phyloP scores from a whole-genome alignment of 2,329 filamentous ascomycete species.

The Tympanopsis confertula region DNA sequence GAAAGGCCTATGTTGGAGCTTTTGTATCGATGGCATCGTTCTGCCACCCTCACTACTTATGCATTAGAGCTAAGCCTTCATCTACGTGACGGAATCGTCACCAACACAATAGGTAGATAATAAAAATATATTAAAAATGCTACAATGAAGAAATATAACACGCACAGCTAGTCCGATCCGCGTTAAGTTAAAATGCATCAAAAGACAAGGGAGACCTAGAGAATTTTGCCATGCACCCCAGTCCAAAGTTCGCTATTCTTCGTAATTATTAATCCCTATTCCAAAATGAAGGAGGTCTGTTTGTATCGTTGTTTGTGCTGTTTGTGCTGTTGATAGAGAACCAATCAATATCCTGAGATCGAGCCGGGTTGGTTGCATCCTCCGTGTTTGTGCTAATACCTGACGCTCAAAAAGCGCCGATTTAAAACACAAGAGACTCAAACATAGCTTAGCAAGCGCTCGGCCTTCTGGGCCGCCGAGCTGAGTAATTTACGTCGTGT shows the following conservation, averaged over 20 bases:
- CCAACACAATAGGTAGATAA: neutral
- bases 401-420: neutral
- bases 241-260: too few species aligned
- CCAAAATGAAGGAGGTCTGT: neutral
- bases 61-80: neutral
- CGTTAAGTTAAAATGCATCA: neutral
- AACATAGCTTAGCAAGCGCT: neutral
- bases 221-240: too few species aligned
- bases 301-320: constrained; percentile 1
- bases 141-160: neutral
- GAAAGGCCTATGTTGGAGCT: neutral
- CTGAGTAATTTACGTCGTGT: neutral
- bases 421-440: neutral
- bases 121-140: neutral
- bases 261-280: constrained; percentile 1
- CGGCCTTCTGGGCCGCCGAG: neutral
- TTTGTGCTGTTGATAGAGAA: neutral
- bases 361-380: neutral
- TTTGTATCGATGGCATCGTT: neutral
- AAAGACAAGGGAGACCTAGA: neutral
- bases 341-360: neutral
- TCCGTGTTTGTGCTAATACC: neutral
- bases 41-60: neutral
- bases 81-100: neutral
- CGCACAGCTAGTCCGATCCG: too few species aligned